Evolutionary conservation across 2,329 filamentous ascomycete genomes (phyloP).

Genomic region (Pseudocercospora fijiensis): DNA sequence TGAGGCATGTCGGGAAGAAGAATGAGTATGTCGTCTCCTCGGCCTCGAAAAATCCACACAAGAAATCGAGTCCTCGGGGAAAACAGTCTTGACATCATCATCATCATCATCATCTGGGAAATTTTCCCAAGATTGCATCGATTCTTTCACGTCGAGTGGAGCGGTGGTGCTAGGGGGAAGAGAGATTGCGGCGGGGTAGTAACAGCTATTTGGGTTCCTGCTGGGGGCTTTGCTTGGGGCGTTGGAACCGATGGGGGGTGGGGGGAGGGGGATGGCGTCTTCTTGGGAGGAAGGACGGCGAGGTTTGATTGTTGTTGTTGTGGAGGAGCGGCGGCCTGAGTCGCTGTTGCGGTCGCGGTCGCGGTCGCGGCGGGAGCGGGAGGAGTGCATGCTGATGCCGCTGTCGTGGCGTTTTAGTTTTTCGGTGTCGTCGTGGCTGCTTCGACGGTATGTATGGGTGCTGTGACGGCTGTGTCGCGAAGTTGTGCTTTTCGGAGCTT

Average conservation of each 20-base stretch:
- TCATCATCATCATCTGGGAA: slow-evolving; percentile 26
- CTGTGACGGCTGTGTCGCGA: slow-evolving; percentile 19
- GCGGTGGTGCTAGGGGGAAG: slow-evolving; percentile 21
- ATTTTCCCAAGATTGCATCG: slow-evolving; percentile 21
- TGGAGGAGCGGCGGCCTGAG: slow-evolving; percentile 27
- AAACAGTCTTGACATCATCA: slow-evolving; percentile 47
- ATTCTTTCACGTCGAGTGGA: slow-evolving; percentile 1
- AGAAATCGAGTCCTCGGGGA: slow-evolving; percentile 51
- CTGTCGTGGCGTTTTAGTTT: slow-evolving; percentile 33
- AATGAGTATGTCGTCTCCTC: slow-evolving; percentile 14
- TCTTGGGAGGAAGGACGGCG: slow-evolving; percentile 18
- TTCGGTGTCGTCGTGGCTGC: slow-evolving; percentile 21
- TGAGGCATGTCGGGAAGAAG: slow-evolving; percentile 17
- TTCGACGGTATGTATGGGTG: slow-evolving; percentile 16
- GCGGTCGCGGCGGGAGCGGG: slow-evolving; percentile 24
- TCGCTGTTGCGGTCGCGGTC: slow-evolving; percentile 23
- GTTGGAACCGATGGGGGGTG: slow-evolving; percentile 13
- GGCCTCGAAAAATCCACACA: slow-evolving; percentile 35
- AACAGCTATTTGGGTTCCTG: slow-evolving; percentile 20
- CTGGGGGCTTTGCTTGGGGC: slow-evolving; percentile 18
- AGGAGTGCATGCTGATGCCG: slow-evolving; percentile 30
- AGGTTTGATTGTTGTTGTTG: slow-evolving; percentile 36
- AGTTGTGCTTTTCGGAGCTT: slow-evolving; percentile 25
- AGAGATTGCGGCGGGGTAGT: slow-evolving; percentile 31
- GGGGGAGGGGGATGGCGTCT: slow-evolving; percentile 17